A percentile compares a stretch with the other conserved stretches of the same genome.
phyloP scores from a whole-genome alignment of 352 stramenopile genomes.

The Globisporangium cederbergense region DNA sequence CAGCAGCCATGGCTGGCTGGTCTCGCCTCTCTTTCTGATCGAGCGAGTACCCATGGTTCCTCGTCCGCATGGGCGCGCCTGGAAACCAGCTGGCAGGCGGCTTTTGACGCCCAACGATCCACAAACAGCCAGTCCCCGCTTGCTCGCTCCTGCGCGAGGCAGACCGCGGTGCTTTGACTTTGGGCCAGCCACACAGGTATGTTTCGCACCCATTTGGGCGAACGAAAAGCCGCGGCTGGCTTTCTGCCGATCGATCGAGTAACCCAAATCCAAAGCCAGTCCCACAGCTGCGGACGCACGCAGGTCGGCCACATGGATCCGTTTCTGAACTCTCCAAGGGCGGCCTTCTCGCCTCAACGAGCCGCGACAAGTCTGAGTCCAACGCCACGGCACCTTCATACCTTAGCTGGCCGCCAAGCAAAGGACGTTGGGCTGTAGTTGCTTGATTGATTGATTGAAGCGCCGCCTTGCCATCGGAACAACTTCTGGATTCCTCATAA shows the following conservation, averaged over 20 bases:
- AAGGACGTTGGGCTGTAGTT: neutral
- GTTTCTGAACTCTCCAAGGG: neutral
- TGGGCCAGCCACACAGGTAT: neutral
- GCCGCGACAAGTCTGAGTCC: neutral
- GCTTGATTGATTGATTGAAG: neutral
- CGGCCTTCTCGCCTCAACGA: neutral
- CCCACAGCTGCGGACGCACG: neutral
- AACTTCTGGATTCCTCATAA: neutral
- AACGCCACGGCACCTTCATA: neutral
- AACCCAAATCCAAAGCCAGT: constrained; percentile 2
- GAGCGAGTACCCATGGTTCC: neutral
- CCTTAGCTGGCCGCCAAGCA: neutral
- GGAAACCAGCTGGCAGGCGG: neutral
- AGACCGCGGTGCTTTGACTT: neutral
- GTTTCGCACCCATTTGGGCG: neutral
- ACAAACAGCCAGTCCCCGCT: neutral
- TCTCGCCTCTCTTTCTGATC: neutral
- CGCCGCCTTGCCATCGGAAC: neutral
- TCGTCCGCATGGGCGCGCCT: neutral
- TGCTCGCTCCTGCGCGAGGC: neutral
- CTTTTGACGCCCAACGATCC: neutral
- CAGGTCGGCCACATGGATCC: neutral
- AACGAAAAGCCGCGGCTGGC: neutral
- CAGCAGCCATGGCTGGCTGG: neutral
- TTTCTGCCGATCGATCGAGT: constrained; percentile 1